Evolutionary conservation across 2,329 filamentous ascomycete species (phyloP), one percentile per base, ranked within the genome.

Genomic region (Elsinoe necatrix): DNA sequence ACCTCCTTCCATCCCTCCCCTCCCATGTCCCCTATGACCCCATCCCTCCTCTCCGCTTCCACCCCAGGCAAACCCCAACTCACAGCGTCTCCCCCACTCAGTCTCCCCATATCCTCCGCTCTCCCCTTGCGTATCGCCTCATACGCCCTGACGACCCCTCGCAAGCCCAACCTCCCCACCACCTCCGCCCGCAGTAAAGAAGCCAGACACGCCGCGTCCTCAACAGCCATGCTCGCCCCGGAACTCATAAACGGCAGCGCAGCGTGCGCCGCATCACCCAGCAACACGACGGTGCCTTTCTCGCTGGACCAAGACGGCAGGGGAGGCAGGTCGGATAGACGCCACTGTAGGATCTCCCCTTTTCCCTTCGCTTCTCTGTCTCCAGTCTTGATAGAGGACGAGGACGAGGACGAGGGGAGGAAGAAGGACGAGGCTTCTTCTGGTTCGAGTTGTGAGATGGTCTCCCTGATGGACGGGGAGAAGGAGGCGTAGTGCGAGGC

Each of bases 261-360:
- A 0, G 83, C 81, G 60, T 86, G 82, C 1, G 81, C 80, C 0
- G 82, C 80, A 62, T 86, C 83, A 0, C 83, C 83, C 0, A 85
- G 71, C 63, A 85, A 75, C 0, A 79, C 78, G 62, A 83, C 82
- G 0, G 77, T 70, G 0, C 76, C 80, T 0, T 74, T 77, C 0
- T 75, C 68, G 60, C 84, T 77, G 0, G 74, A 79, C 82, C 83
- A 85, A 1, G 72, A 18, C 11, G 35, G 14, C 14, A 34, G 14
- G 18, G 25, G 25, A 29, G 45, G 45, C 7, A 50, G 18, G 16
- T 29, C 23, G 16, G 45, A 50, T 12, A 50, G 29, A 14, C 45
- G 45, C 45, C 45, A 50, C 25, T 50, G 25, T 18, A 50, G 16
- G 45, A 50, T 50, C 21, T 45, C 41, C 18, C 14, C 9, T 4